phyloP scores from a whole-genome alignment of 768 basidiomycete genomes.

The Leucocoprinus sp. region DNA sequence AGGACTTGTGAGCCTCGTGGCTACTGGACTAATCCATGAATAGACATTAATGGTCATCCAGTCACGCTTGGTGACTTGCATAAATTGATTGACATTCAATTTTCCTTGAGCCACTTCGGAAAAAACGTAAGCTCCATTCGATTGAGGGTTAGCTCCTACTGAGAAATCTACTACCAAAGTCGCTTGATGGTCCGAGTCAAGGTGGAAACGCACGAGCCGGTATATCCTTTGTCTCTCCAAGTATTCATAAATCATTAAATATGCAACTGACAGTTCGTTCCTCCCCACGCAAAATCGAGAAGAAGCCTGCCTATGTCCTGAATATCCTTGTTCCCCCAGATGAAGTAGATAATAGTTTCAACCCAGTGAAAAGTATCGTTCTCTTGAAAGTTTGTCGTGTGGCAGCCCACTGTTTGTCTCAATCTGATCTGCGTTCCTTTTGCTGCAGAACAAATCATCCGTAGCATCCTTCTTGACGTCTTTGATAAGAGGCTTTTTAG shows the following conservation, averaged over 20 bases:
- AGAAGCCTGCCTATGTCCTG: slow-evolving; percentile 77
- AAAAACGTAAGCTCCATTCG: slow-evolving; percentile 46
- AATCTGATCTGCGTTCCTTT: slow-evolving; percentile 7
- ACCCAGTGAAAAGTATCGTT: slow-evolving; percentile 65
- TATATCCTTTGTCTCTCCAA: slow-evolving; percentile 18
- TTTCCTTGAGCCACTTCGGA: slow-evolving; percentile 63
- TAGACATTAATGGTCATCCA: slow-evolving; percentile 78
- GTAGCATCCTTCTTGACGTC: slow-evolving; percentile 50
- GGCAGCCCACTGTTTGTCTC: slow-evolving; percentile 10
- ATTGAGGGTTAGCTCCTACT: slow-evolving; percentile 2
- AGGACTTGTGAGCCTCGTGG: slow-evolving; percentile 19
- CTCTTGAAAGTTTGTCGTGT: slow-evolving; percentile 49
- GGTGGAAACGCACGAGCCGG: slow-evolving; percentile 44
- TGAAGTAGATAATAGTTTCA: slow-evolving; percentile 70
- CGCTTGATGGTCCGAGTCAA: slow-evolving; percentile 57
- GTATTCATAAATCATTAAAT: slow-evolving; percentile 10
- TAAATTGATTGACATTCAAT: slow-evolving; percentile 54
- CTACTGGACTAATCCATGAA: slow-evolving; percentile 1
- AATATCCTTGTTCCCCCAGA: slow-evolving; percentile 59
- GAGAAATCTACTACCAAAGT: neutral
- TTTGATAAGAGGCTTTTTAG: slow-evolving; percentile 54
- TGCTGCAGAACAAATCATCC: slow-evolving; percentile 45
- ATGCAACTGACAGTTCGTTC: slow-evolving; percentile 42
- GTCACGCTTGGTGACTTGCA: slow-evolving; percentile 61
- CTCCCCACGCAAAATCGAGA: slow-evolving; percentile 73